Base-by-base conservation (phyloP, 2,329 filamentous ascomycete genomes). In the Penicillium psychrosexuale region DNA sequence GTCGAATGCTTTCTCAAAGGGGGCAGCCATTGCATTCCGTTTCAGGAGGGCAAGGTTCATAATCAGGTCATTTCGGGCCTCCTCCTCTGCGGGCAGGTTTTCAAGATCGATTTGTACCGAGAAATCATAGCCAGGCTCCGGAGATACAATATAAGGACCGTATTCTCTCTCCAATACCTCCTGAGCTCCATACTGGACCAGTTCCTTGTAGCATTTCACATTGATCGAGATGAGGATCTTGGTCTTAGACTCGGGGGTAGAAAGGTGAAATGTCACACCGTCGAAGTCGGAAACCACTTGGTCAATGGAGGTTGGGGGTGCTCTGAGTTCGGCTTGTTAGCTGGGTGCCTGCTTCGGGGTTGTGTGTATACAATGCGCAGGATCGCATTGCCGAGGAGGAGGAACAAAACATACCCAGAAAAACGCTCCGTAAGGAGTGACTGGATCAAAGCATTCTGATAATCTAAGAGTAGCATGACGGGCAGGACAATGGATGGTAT, bases 271-370 rank as follows among this genome's bases (percentile, higher is more conserved):
- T 65, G 90, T 96, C 66, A 97, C 94, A 72, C 93, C 93, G 78
- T 99, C 95, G 72, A 99, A 99, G 78, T 99, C 94, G 72, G 93
- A 97, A 60, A 97, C 91, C 61, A 96, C 91, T 80, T 99, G 94
- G 78, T 99, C 95, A 74, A 99, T 96, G 66, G 90, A 91, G 56
- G 85, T 84, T 56, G 91, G 91, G 65, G 90, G 79, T 73, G 89
- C 89, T 77, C 93, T 97, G 70, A 61, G 58, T 53, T 56, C 53
- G 60, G 50, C 61, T 45, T 62, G 68, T 73, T 70, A 71, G 75
- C 74, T 76, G 70, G 60, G 67, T 67, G 68, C 62, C 61, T 65
- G 50, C 17, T 37, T 45, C 19, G 66, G 66, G 61, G 61, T 59
- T 63, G 58, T 57, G 58, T 57, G 61, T 69, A 72, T 67, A 68